Conservation (phyloP, 116 monocot species). For the Dioscorea cayenensis region DNA sequence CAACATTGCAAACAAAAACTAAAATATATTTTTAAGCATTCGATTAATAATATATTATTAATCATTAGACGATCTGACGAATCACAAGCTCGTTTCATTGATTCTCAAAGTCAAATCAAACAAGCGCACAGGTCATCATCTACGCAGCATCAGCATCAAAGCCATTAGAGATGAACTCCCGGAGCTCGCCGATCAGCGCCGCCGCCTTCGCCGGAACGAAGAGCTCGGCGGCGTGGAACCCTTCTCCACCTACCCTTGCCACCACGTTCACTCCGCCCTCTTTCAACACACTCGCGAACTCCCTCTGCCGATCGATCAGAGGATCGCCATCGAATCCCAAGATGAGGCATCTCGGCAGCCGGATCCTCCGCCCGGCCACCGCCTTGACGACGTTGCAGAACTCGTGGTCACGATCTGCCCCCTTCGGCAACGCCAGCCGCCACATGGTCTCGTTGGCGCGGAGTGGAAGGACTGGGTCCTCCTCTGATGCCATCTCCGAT, state of each 20-base stretch:
- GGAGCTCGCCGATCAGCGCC: constrained; percentile 18
- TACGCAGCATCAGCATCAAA: neutral
- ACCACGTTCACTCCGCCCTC: constrained; percentile 24
- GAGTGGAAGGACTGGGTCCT: constrained; percentile 41
- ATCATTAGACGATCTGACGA: too few species aligned
- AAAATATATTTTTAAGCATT: too few species aligned
- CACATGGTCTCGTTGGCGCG: constrained; percentile 40
- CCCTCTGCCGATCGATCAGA: constrained; percentile 39
- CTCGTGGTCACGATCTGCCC: constrained; percentile 38
- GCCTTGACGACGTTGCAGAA: constrained; percentile 26
- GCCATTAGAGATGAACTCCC: constrained; percentile 8
- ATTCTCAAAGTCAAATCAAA: neutral
- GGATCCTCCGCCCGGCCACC: neutral
- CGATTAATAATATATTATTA: too few species aligned
- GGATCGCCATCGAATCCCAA: constrained; percentile 42
- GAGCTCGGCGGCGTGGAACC: constrained; percentile 43
- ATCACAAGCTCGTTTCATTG: neutral
- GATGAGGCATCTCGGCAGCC: constrained; percentile 35
- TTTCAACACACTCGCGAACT: constrained; percentile 31
- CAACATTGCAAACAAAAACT: too few species aligned
- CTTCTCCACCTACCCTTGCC: constrained; percentile 18
- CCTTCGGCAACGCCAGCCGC: constrained; percentile 45
- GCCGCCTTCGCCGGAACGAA: constrained; percentile 17
- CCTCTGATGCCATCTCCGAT: constrained; percentile 17
- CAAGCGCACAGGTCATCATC: neutral